A percentile compares a stretch with the other conserved stretches of the same genome.
Conservation (phyloP, 2,329 filamentous ascomycete genomes). For the Pezicula radicicola region DNA sequence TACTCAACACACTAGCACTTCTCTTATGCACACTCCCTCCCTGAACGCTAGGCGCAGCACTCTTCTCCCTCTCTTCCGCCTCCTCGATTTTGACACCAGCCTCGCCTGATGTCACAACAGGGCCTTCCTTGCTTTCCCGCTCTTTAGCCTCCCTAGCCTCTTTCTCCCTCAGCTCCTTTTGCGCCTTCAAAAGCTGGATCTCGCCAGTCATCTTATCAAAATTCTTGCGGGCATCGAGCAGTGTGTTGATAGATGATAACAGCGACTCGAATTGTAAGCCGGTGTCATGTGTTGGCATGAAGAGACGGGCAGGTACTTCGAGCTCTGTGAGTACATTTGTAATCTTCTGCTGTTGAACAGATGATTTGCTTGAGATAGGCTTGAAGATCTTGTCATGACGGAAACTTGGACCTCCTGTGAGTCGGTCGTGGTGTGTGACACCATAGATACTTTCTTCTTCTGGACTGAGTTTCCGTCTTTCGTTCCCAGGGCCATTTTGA, state of each 20-base stretch:
- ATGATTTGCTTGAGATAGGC: slow-evolving; percentile 72
- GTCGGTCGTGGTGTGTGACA: slow-evolving; percentile 79
- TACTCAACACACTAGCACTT: slow-evolving; percentile 78
- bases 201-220: slow-evolving; percentile 75
- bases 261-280: slow-evolving; percentile 70
- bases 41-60: slow-evolving; percentile 57
- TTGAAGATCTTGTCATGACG: slow-evolving; percentile 80
- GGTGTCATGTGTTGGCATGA: slow-evolving; percentile 72
- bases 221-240: slow-evolving; percentile 73
- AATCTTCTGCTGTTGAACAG: slow-evolving; percentile 73
- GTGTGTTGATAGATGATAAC: slow-evolving; percentile 61
- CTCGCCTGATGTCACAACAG: slow-evolving; percentile 56
- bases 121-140: slow-evolving; percentile 73
- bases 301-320: slow-evolving; percentile 65
- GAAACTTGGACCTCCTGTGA: slow-evolving; percentile 82
- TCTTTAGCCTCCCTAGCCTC: slow-evolving; percentile 53
- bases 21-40: slow-evolving; percentile 72
- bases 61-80: slow-evolving; percentile 20
- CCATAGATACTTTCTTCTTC: slow-evolving; percentile 80
- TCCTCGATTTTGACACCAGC: slow-evolving; percentile 58
- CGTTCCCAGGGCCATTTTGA: slow-evolving; percentile 34
- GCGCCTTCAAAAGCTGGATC: slow-evolving; percentile 56
- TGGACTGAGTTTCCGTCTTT: slow-evolving; percentile 68
- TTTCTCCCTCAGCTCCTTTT: slow-evolving; percentile 39
- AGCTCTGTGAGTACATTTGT: slow-evolving; percentile 69